These are phyloP conservation scores for Tulasnella sp. DNA, from an alignment of 768 basidiomycete genomes.

Conservation along the genomic window DNA sequence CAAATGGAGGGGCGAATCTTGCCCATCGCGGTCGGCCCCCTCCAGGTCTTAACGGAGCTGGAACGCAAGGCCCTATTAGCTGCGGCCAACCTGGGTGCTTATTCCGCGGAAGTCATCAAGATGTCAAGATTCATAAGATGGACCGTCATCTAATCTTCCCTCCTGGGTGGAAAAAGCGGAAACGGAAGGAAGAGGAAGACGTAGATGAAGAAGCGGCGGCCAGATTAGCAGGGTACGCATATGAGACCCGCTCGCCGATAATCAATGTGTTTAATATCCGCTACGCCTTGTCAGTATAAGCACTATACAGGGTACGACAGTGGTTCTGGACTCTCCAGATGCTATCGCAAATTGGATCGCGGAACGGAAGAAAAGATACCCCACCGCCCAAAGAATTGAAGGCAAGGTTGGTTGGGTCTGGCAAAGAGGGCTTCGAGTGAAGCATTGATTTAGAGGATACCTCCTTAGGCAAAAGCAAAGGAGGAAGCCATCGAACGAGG, in stretches of 20 bases:
- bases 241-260: constrained; percentile 47
- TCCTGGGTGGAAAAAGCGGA: constrained; percentile 56
- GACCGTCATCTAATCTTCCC: constrained; percentile 83
- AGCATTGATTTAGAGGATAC: neutral
- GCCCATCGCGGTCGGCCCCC: neutral
- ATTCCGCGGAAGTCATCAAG: constrained; percentile 54
- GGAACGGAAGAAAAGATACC: constrained; percentile 82
- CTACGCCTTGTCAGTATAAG: constrained; percentile 46
- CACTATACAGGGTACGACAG: constrained; percentile 68
- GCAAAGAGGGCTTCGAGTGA: neutral
- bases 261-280: constrained; percentile 54
- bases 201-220: constrained; percentile 11
- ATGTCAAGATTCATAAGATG: constrained; percentile 77
- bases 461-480: neutral
- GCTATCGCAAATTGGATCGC: constrained; percentile 77
- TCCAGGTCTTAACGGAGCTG: constrained; percentile 14
- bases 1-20: neutral
- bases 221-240: constrained; percentile 4
- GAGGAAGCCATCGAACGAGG: constrained; percentile 19
- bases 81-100: constrained; percentile 41
- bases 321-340: constrained; percentile 73
- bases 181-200: constrained; percentile 56
- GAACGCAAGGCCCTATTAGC: constrained; percentile 6
- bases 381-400: constrained; percentile 55
- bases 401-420: constrained; percentile 47